Conservation (phyloP, 495 filamentous ascomycete species). For the Lasiosphaeria miniovina region DNA sequence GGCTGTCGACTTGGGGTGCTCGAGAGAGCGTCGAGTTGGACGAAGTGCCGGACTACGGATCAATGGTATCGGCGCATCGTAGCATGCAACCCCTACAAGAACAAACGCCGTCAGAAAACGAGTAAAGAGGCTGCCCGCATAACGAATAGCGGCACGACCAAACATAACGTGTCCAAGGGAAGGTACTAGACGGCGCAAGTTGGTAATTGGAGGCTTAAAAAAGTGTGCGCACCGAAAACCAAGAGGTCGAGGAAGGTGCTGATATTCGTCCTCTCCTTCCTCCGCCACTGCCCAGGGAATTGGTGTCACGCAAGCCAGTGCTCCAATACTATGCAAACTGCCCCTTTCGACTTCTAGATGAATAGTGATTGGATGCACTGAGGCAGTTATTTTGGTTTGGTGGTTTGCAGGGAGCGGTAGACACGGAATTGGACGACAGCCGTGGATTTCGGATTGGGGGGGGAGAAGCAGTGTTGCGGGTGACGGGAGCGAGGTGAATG, state of each 20-base stretch:
- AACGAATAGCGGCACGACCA: background rate
- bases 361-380: background rate
- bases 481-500: conserved; percentile 16
- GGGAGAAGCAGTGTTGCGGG: conserved; percentile 8
- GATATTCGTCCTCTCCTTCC: background rate
- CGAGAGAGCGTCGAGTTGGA: background rate
- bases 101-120: background rate
- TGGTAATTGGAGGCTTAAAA: background rate
- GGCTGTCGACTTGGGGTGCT: background rate
- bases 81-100: background rate
- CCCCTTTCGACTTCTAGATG: background rate
- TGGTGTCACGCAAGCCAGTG: background rate
- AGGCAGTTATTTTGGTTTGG: background rate
- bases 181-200: too few relatives aligned
- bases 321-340: background rate
- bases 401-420: background rate
- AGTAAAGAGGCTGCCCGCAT: background rate
- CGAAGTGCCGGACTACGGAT: conserved; percentile 11
- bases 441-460: conserved; percentile 1
- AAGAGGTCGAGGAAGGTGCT: background rate
- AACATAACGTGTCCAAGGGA: too few relatives aligned
- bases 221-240: background rate
- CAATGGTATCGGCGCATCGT: conserved; percentile 17
- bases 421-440: conserved; percentile 7
- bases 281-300: background rate